Evolutionary conservation across 108 stramenopile genomes (phyloP), one percentile per base, ranked within the genome.

Genomic region (Epithemia pelagica): DNA sequence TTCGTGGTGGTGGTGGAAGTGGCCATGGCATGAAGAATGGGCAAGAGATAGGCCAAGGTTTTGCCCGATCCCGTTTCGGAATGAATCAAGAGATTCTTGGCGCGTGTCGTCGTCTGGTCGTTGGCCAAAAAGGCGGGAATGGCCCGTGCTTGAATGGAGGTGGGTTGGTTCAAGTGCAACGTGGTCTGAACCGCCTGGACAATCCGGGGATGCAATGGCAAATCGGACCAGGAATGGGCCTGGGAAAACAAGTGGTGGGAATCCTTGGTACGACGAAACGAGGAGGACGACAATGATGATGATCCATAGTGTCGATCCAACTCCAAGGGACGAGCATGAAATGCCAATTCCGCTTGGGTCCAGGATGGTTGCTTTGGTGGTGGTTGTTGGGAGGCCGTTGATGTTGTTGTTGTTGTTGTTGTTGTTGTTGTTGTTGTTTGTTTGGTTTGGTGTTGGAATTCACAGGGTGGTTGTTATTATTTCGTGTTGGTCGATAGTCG

Each of bases 41-140:
- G 94, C 24, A 89, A 24, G 20, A 92, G 72, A 69, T 91, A 95
- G 15, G 94, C 91, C 51, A 95, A 71, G 15, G 91, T 95, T 61
- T 95, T 97, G 20, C 96, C 96, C 32, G 71, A 72, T 30, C 96
- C 96, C 2, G 96, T 97, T 71, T 97, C 95, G 28, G 83, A 81
- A 54, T 95, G 96, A 46, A 98, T 74, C 54, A 95, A 80, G 26
- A 93, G 64, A 71, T 96, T 92, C 8, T 77, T 63, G 5, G 37
- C 37, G 37, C 10, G 10, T 10, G 37, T 46, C 15, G 37, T 15
- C 24, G 74, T 68, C 23, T 65, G 52, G 22, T 58, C 19, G 8
- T 37, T 54, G 22, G 59, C 65, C 18, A 68, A 66, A 32, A 74
- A 54, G 57, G 78, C 67, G 56, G 54, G 61, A 67, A 78, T 62